Conservation (phyloP, 1,284 basidiomycete species). For the Mycocalia duriaeana region DNA sequence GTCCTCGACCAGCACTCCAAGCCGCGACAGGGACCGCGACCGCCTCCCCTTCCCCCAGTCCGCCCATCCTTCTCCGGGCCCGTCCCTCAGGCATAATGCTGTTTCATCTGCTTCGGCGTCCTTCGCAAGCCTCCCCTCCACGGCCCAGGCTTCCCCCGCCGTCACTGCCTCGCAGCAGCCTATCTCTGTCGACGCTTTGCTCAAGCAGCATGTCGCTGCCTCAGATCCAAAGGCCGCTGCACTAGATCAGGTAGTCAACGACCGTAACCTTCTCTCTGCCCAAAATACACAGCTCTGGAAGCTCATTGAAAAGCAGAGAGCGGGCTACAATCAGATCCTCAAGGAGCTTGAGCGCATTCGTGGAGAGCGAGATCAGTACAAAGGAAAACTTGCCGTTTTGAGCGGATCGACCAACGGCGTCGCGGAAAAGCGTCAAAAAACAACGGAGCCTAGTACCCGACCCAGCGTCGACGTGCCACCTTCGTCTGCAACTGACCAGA, state of each 20-base stretch:
- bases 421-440: conserved; percentile 24
- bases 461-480: conserved; percentile 18
- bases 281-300: conserved; percentile 92
- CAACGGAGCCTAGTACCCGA: conserved; percentile 18
- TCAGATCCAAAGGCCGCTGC: conserved; percentile 60
- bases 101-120: conserved; percentile 21
- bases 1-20: conserved; percentile 17
- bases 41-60: conserved; percentile 30
- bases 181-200: conserved; percentile 51
- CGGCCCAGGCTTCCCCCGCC: conserved; percentile 22
- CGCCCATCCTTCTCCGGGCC: conserved; percentile 26
- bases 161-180: conserved; percentile 22
- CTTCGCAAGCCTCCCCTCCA: conserved; percentile 14
- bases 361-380: conserved; percentile 70
- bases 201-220: conserved; percentile 45
- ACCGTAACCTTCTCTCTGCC: conserved; percentile 71
- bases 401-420: conserved; percentile 17
- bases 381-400: conserved; percentile 40
- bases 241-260: conserved; percentile 67
- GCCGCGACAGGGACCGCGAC: conserved; percentile 22
- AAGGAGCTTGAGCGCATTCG: conserved; percentile 80
- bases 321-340: conserved; percentile 65
- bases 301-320: conserved; percentile 82
- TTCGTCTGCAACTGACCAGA: conserved; percentile 8
- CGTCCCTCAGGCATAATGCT: conserved; percentile 24